Conservation (phyloP, 2,329 filamentous ascomycete species). For the Penicillium sp. region DNA sequence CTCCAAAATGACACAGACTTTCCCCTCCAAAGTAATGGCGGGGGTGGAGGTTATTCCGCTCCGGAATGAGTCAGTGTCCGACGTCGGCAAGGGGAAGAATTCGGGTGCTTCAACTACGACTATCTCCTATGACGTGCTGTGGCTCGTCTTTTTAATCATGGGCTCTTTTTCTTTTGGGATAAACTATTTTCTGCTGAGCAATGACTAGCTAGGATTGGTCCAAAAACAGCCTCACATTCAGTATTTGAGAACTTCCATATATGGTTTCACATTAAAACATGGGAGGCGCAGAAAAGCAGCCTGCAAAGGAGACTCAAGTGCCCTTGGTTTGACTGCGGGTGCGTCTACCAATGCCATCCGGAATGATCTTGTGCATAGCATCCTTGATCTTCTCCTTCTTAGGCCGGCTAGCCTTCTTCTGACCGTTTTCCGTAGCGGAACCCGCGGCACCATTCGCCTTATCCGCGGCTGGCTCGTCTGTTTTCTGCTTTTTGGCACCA, state of each 20-base stretch:
- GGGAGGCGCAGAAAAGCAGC: too few relatives aligned
- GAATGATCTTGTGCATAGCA: constrained; percentile 26
- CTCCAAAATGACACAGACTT: constrained; percentile 31
- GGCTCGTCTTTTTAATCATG: neutral
- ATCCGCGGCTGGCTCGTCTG: constrained; percentile 7
- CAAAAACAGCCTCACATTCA: too few relatives aligned
- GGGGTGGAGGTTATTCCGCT: constrained; percentile 33
- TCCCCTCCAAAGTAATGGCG: constrained; percentile 29
- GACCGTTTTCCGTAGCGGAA: constrained; percentile 23
- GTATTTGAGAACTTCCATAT: neutral
- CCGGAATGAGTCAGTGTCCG: constrained; percentile 30
- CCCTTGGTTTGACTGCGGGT: constrained; percentile 42
- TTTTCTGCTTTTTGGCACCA: constrained; percentile 40
- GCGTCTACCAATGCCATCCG: constrained; percentile 40
- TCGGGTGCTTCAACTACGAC: too few relatives aligned
- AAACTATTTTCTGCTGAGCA: too few relatives aligned
- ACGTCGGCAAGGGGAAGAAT: constrained; percentile 10
- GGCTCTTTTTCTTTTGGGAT: too few relatives aligned
- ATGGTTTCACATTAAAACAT: neutral
- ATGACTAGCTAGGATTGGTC: too few relatives aligned
- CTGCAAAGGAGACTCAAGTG: constrained; percentile 7
- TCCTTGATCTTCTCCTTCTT: constrained; percentile 36
- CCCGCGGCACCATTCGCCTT: constrained; percentile 18
- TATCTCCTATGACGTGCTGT: neutral
- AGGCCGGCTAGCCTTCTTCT: constrained; percentile 32